phyloP scores from a whole-genome alignment of 2,329 filamentous ascomycete species.

The Fusarium sp. region DNA sequence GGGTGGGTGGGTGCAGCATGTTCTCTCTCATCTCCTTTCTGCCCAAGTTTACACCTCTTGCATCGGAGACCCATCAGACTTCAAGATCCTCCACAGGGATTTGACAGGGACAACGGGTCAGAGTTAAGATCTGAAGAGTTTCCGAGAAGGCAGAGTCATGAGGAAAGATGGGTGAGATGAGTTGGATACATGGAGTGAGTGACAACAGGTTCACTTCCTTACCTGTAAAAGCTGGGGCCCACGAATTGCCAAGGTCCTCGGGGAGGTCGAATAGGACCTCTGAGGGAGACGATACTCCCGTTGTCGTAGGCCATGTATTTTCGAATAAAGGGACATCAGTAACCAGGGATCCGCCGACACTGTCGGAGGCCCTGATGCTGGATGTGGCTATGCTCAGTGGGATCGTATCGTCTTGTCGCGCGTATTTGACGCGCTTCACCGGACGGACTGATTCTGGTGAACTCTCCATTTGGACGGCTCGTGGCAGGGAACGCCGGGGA shows the following conservation, averaged over 20 bases:
- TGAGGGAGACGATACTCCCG: conserved; percentile 36
- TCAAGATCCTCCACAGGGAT: conserved; percentile 31
- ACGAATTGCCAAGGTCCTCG: conserved; percentile 33
- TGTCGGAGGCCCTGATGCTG: conserved; percentile 18
- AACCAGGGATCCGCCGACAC: conserved; percentile 20
- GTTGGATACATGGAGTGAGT: conserved; percentile 3
- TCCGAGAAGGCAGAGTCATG: background rate
- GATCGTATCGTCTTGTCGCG: conserved; percentile 29
- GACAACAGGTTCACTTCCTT: conserved; percentile 32
- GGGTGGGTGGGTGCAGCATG: conserved; percentile 38
- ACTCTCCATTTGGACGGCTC: conserved; percentile 40
- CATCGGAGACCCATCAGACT: conserved; percentile 34
- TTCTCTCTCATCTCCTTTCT: conserved; percentile 38
- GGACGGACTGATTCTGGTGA: conserved; percentile 42
- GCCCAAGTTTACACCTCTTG: conserved; percentile 29
- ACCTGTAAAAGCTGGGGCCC: conserved; percentile 37
- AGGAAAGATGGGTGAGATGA: background rate
- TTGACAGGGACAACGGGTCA: conserved; percentile 11
- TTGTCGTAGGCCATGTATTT: conserved; percentile 28
- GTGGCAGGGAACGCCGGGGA: conserved; percentile 23
- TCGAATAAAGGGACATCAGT: conserved; percentile 33
- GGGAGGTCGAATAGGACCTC: conserved; percentile 33
- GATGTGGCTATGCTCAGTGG: conserved; percentile 25
- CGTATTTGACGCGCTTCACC: conserved; percentile 45
- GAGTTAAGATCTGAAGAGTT: conserved; percentile 1